These are phyloP conservation scores for Penicillium brevicompactum DNA, from an alignment of 2,329 filamentous ascomycete genomes.

Conservation along the genomic window DNA sequence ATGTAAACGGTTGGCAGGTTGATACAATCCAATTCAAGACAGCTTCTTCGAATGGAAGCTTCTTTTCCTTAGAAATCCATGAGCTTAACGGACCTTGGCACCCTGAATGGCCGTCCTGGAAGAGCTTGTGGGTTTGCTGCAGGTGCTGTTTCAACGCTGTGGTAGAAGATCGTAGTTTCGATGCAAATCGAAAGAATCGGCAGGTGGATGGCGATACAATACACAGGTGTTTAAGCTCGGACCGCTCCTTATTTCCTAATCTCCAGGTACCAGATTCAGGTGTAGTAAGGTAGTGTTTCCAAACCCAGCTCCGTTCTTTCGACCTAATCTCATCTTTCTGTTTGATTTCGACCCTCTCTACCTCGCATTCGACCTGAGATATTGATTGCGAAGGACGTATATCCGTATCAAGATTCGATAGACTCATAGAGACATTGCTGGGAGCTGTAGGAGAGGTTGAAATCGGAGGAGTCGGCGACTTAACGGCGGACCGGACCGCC, in stretches of 20 bases:
- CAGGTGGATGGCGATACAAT: not conserved
- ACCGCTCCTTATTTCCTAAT: not conserved
- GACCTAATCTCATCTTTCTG: not conserved
- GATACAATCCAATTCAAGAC: too few species aligned
- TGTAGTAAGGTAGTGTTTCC: not conserved
- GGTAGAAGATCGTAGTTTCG: not conserved
- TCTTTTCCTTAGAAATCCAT: too few species aligned
- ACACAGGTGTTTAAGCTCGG: not conserved
- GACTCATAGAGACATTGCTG: not conserved
- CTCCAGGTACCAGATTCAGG: not conserved
- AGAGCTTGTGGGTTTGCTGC: too few species aligned
- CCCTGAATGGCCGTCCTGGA: too few species aligned
- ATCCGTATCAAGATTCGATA: conserved; percentile 1
- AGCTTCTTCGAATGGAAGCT: too few species aligned
- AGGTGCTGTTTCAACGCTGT: not conserved
- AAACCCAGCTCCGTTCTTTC: not conserved
- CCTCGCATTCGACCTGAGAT: not conserved
- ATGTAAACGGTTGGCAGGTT: too few species aligned
- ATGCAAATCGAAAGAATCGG: not conserved
- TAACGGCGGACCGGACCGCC: not conserved
- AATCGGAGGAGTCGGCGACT: not conserved
- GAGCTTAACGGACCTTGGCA: too few species aligned
- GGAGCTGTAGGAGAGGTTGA: not conserved
- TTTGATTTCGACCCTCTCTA: not conserved
- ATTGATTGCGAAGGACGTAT: not conserved